Conservation (phyloP, 2,329 filamentous ascomycete species). For the Paraphaeosphaeria sporulosa region DNA sequence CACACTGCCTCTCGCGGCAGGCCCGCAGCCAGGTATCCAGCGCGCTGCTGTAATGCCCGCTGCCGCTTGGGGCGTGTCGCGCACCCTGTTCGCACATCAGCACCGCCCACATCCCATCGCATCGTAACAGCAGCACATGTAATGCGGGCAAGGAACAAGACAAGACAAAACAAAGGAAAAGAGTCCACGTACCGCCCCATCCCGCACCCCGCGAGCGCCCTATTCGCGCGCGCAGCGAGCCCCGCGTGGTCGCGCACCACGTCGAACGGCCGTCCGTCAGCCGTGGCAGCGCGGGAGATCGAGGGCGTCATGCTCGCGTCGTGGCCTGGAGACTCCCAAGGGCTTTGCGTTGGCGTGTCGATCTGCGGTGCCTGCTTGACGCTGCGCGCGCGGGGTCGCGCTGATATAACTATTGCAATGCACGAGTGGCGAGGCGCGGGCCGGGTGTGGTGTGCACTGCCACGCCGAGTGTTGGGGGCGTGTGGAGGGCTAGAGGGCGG, state of each 20-base stretch:
- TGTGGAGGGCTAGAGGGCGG: background rate
- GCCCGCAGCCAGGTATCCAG: too few relatives aligned
- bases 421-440: background rate
- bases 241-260: background rate
- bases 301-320: background rate
- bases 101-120: too few relatives aligned
- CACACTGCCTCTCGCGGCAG: too few relatives aligned
- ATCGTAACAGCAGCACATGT: too few relatives aligned
- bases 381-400: background rate
- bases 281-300: background rate
- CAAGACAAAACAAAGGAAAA: background rate
- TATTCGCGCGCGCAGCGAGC: background rate
- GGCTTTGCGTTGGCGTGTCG: background rate
- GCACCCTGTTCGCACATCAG: background rate
- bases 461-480: background rate
- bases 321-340: too few relatives aligned
- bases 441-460: background rate
- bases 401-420: background rate
- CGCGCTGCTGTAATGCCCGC: background rate
- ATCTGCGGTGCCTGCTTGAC: background rate
- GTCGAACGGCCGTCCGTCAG: background rate
- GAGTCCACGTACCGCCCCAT: background rate
- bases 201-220: background rate
- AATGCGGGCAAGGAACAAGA: too few relatives aligned
- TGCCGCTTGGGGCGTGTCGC: background rate